A percentile compares a stretch with the other conserved stretches of the same genome.
Evolutionary conservation across 2,329 filamentous ascomycete genomes (phyloP).

Genomic region (Claviceps pazoutovae): DNA sequence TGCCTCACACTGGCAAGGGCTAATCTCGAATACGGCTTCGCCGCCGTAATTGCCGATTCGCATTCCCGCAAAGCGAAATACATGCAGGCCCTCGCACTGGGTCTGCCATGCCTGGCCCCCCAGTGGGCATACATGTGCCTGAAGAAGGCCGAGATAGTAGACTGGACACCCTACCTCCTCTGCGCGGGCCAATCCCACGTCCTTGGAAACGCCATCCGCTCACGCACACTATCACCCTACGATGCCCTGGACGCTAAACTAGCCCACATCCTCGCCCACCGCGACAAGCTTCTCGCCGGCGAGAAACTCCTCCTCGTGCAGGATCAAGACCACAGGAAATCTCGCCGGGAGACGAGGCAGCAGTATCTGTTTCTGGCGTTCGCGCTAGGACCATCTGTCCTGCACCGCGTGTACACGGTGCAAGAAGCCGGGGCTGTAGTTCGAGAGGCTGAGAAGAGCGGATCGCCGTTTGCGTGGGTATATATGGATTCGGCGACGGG

Average conservation of each 20-base stretch:
- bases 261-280: conserved; percentile 37
- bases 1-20: conserved; percentile 38
- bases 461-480: conserved; percentile 55
- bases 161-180: conserved; percentile 72
- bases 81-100: conserved; percentile 84
- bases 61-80: conserved; percentile 84
- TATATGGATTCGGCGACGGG: conserved; percentile 58
- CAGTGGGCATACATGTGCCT: conserved; percentile 71
- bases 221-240: conserved; percentile 52
- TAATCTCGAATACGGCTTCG: conserved; percentile 52
- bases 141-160: conserved; percentile 42
- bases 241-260: conserved; percentile 43
- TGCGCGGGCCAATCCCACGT: conserved; percentile 70
- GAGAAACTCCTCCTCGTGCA: conserved; percentile 49
- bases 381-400: conserved; percentile 53
- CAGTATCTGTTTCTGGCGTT: conserved; percentile 70
- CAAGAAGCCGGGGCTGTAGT: conserved; percentile 50
- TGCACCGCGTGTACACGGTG: conserved; percentile 52
- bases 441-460: conserved; percentile 31
- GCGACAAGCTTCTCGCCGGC: conserved; percentile 50
- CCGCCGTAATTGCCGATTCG: conserved; percentile 71
- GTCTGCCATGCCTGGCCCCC: conserved; percentile 70
- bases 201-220: conserved; percentile 64
- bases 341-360: conserved; percentile 48
- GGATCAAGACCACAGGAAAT: conserved; percentile 41